phyloP scores from a whole-genome alignment of 306 rosid genomes.

The Malus sylvestris region DNA sequence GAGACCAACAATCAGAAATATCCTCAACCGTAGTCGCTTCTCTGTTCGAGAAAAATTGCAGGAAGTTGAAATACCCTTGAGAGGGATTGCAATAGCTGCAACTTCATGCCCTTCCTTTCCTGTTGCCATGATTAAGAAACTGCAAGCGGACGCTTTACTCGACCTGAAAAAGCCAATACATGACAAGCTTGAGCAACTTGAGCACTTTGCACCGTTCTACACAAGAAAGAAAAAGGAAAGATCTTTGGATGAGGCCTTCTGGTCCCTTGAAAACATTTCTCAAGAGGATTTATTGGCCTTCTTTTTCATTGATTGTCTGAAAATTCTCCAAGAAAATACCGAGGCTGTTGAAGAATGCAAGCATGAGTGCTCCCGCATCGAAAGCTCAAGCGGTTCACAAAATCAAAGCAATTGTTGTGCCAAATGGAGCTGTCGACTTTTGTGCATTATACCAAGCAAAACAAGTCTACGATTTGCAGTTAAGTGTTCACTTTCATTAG shows the following conservation, averaged over 20 bases:
- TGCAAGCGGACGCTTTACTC: slow-evolving; percentile 27
- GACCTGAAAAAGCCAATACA: slow-evolving; percentile 23
- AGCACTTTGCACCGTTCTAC: slow-evolving; percentile 25
- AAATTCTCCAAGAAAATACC: slow-evolving; percentile 31
- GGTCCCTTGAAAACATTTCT: slow-evolving; percentile 18
- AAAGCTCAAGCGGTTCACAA: too few relatives aligned
- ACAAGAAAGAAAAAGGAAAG: slow-evolving; percentile 18
- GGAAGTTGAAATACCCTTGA: slow-evolving; percentile 38
- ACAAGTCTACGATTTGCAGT: slow-evolving; percentile 45
- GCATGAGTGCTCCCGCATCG: not conserved
- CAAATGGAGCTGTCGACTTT: slow-evolving; percentile 15
- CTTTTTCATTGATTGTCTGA: slow-evolving; percentile 56
- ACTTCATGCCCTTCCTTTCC: slow-evolving; percentile 35
- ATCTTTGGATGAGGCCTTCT: slow-evolving; percentile 3
- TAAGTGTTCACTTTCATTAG: slow-evolving; percentile 61
- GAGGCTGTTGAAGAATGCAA: slow-evolving; percentile 16
- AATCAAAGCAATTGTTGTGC: not conserved
- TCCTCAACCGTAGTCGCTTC: slow-evolving; percentile 18
- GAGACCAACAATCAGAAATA: slow-evolving; percentile 21
- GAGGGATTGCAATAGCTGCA: slow-evolving; percentile 64
- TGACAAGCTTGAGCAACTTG: slow-evolving; percentile 34
- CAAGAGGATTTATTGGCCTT: slow-evolving; percentile 37
- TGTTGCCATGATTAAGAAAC: slow-evolving; percentile 34
- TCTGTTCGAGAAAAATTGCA: slow-evolving; percentile 35
- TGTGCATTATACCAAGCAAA: slow-evolving; percentile 9